phyloP scores from a whole-genome alignment of 371 early-diverging fungal genomes.

The Parasitella parasitica region DNA sequence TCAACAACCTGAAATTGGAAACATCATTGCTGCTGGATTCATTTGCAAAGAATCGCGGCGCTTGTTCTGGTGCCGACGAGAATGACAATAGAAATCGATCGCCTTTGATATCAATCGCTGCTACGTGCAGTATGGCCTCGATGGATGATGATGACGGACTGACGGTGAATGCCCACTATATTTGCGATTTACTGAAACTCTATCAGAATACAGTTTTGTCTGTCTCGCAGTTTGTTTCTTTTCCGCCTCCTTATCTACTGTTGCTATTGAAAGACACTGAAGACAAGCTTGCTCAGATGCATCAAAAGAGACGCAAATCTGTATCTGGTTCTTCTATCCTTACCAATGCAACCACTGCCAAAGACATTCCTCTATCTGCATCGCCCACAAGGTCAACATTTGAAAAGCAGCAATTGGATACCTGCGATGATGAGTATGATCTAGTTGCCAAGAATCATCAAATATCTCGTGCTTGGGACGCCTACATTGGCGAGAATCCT shows the following conservation, averaged over 20 bases:
- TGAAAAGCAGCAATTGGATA: constrained; percentile 18
- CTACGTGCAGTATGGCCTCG: neutral
- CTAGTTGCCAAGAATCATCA: constrained; percentile 51
- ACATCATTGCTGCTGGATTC: constrained; percentile 68
- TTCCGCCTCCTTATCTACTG: constrained; percentile 84
- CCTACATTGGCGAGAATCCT: constrained; percentile 57
- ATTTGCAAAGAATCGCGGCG: constrained; percentile 43
- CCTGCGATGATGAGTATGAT: constrained; percentile 35
- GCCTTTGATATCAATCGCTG: neutral
- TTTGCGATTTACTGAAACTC: constrained; percentile 33
- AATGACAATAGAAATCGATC: constrained; percentile 10
- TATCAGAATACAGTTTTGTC: constrained; percentile 78
- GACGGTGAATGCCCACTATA: constrained; percentile 9
- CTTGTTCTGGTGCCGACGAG: constrained; percentile 15
- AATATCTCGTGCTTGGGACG: constrained; percentile 57
- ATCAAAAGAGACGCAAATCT: constrained; percentile 20
- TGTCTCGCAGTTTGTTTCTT: constrained; percentile 81
- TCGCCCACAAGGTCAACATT: constrained; percentile 30
- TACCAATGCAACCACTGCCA: neutral
- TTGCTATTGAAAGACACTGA: constrained; percentile 67
- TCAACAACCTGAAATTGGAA: constrained; percentile 85
- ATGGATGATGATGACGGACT: constrained; percentile 13
- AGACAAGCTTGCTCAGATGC: constrained; percentile 30
- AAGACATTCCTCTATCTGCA: constrained; percentile 8
- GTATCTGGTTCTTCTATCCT: constrained; percentile 7